Conservation (phyloP, 441 rosid genomes). For the Corymbia citriodora region DNA sequence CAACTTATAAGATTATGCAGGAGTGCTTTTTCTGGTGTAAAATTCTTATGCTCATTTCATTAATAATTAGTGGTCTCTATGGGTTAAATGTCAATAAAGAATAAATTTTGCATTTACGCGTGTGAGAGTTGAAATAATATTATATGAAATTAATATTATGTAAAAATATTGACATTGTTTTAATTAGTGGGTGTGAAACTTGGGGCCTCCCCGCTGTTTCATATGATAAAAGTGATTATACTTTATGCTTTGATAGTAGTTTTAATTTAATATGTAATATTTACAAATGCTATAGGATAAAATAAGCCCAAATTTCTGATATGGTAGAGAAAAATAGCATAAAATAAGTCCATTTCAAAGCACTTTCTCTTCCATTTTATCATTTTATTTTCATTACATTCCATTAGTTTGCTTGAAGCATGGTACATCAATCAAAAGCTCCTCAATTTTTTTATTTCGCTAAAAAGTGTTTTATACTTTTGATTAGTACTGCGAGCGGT, state of each 20-base stretch:
- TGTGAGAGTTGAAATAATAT: no score
- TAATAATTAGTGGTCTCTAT: not conserved
- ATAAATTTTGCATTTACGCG: no score
- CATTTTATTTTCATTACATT: not conserved
- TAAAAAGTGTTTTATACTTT: not conserved
- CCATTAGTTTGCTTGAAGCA: not conserved
- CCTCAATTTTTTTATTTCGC: not conserved
- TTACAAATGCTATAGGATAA: not conserved
- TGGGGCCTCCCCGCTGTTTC: not conserved
- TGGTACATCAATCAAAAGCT: not conserved
- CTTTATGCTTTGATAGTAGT: not conserved
- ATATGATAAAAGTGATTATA: not conserved
- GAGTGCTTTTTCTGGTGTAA: rapidly evolving
- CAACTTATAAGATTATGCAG: not conserved
- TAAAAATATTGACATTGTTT: not conserved
- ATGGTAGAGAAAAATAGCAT: not conserved
- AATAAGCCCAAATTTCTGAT: not conserved
- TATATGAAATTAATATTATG: no score
- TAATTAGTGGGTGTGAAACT: not conserved
- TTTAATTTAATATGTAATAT: not conserved
- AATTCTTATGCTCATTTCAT: not conserved
- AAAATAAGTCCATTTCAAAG: not conserved
- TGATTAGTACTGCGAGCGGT: not conserved
- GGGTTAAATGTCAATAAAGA: not conserved
- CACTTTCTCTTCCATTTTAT: not conserved